A percentile compares a stretch with the other conserved stretches of the same genome.
Conservation (phyloP, 305 asterid genomes). For the Lippia alba region DNA sequence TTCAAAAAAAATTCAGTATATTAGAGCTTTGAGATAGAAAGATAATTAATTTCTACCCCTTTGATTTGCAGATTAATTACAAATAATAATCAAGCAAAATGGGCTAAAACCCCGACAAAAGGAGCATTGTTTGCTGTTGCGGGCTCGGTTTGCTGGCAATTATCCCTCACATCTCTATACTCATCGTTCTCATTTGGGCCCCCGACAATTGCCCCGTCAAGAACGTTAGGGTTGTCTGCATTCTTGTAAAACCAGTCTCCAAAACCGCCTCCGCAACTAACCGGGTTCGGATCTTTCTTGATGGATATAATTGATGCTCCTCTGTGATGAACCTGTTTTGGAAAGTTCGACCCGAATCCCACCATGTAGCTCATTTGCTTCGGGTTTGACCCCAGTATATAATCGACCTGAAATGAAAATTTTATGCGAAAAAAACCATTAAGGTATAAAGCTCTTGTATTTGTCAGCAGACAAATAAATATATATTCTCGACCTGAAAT, state of each 20-base stretch:
- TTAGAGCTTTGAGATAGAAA: too few relatives aligned
- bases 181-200: constrained; percentile 59
- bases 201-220: constrained; percentile 71
- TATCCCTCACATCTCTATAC: constrained; percentile 47
- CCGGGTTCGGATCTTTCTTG: constrained; percentile 29
- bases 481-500: too few relatives aligned
- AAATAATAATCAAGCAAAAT: too few relatives aligned
- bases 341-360: constrained; percentile 65
- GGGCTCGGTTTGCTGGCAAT: constrained; percentile 60
- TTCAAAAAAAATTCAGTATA: too few relatives aligned
- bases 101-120: constrained; percentile 63
- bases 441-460: too few relatives aligned
- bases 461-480: neutral
- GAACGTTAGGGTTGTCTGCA: constrained; percentile 59
- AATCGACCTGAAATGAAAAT: constrained; percentile 49
- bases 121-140: constrained; percentile 63
- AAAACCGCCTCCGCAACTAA: constrained; percentile 56
- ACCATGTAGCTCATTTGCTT: constrained; percentile 68
- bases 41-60: too few relatives aligned
- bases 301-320: constrained; percentile 73
- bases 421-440: too few relatives aligned
- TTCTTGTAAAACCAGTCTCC: constrained; percentile 44
- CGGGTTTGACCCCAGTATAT: constrained; percentile 68
- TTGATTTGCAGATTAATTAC: too few relatives aligned
- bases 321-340: constrained; percentile 58